Conservation (phyloP, 805 yeast genomes). For the Dipodascus albidus region DNA sequence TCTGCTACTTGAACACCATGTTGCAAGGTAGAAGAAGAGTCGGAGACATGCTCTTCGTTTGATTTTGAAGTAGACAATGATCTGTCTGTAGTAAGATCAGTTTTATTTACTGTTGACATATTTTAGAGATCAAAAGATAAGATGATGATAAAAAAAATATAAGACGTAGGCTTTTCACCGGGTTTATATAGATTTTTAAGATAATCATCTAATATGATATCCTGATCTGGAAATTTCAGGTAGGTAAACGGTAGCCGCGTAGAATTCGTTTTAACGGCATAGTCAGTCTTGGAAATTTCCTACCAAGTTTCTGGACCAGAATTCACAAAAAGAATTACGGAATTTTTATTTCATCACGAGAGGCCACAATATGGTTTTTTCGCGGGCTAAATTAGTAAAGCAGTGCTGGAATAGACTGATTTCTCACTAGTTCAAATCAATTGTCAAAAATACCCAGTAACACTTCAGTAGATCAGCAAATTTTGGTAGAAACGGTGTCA, state of each 20-base stretch:
- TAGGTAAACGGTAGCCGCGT: background rate
- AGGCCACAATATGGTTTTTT: too few relatives aligned
- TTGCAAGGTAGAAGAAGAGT: background rate
- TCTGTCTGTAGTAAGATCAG: slow-evolving; percentile 14
- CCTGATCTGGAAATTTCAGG: background rate
- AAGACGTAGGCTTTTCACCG: slow-evolving; percentile 35
- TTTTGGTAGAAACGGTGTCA: background rate
- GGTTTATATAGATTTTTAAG: background rate
- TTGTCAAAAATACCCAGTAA: background rate
- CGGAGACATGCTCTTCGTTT: background rate
- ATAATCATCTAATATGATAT: background rate
- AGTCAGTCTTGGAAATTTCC: too few relatives aligned
- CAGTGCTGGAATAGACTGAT: too few relatives aligned
- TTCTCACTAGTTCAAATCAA: background rate
- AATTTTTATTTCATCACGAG: too few relatives aligned
- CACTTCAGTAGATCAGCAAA: background rate
- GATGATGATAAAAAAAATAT: slow-evolving; percentile 63
- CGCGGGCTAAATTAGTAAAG: too few relatives aligned
- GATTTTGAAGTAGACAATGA: slow-evolving; percentile 17
- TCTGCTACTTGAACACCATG: slow-evolving; percentile 20
- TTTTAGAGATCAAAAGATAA: background rate
- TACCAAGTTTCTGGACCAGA: too few relatives aligned
- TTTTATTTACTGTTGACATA: slow-evolving; percentile 6
- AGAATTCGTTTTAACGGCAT: background rate
- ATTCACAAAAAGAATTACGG: too few relatives aligned